Evolutionary conservation across 1,284 basidiomycete species (phyloP).

Genomic region (Hymenochaete sp.): DNA sequence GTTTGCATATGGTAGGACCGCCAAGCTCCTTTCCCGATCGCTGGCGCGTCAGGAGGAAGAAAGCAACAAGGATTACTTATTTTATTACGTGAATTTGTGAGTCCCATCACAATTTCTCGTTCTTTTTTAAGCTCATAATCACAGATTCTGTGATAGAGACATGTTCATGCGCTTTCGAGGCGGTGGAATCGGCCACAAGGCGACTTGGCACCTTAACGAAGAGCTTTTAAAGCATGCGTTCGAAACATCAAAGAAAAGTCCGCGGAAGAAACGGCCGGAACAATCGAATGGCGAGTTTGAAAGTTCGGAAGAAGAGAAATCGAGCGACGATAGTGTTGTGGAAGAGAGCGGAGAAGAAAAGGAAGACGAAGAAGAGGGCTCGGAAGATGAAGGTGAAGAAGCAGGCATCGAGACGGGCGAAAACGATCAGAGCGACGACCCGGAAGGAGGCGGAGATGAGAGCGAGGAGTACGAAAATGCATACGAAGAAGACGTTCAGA

Average conservation of each 20-base stretch:
- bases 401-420: too few species aligned
- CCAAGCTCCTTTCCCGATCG: slow-evolving; percentile 22
- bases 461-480: too few species aligned
- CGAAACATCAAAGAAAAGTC: neutral
- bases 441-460: too few species aligned
- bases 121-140: slow-evolving; percentile 13
- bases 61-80: slow-evolving; percentile 26
- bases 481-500: too few species aligned
- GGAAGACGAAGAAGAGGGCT: neutral
- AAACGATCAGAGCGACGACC: too few species aligned
- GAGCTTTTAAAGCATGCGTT: neutral
- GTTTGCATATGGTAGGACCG: slow-evolving; percentile 23
- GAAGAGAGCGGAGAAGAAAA: slow-evolving; percentile 1
- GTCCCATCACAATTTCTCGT: slow-evolving; percentile 18
- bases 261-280: too few species aligned
- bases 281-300: too few species aligned
- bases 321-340: neutral
- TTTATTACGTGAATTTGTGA: slow-evolving; percentile 31
- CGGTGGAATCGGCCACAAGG: slow-evolving; percentile 25
- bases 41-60: slow-evolving; percentile 19
- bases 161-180: slow-evolving; percentile 28
- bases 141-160: slow-evolving; percentile 31
- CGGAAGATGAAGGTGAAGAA: too few species aligned
- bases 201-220: neutral
- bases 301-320: neutral